Base-by-base conservation (phyloP, 1,139 yeast genomes). In the Lodderomyces jiufengensis region DNA sequence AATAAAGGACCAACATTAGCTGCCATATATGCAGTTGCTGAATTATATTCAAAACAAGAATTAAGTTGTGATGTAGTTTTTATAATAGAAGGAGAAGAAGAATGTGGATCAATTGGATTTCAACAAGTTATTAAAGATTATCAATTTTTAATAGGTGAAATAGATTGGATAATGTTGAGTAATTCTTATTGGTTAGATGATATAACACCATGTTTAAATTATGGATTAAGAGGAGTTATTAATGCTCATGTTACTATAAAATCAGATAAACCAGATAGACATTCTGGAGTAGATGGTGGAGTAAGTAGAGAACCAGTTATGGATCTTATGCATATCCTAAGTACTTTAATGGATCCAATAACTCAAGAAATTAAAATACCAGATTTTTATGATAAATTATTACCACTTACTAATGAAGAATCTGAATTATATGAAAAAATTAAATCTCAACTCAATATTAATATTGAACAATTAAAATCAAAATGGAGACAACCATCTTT, bases 211-310 rank as follows among this genome's bases (percentile, higher is more conserved):
- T 92, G 97, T 57, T 66, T 92, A 46, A 92, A 92, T 52, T 92
- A 90, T 57, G 98, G 98, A 0, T 68, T 92, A 39, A 74, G 98
- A 53, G 98, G 98, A 30, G 92, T 90, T 5, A 71, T 92, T 25
- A 84, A 87, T 56, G 84, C 88, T 2, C 68, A 80, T n/a, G 74
- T 92, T 3, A 77, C 76, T 27, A 70, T 92, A 11, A 65, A 68
- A 37, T 80, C 90, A 34, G 87, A 78, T 41, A 73, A 72, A 43
- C 95, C 95, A 1, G 97, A 92, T 59, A 69, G 95, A 43, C 98
- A 92, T 52, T 87, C 97, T 0, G 98, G 98, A 43, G 95, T 92
- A 11, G 95, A 90, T 60, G 98, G 98, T 32, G 98, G 97, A 41
- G 81, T 84, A 8, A 76, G 78, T 48, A 72, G 84, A 40, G 98